Evolutionary conservation across 2,329 filamentous ascomycete genomes (phyloP).

Genomic region (Fusarium proliferatum): DNA sequence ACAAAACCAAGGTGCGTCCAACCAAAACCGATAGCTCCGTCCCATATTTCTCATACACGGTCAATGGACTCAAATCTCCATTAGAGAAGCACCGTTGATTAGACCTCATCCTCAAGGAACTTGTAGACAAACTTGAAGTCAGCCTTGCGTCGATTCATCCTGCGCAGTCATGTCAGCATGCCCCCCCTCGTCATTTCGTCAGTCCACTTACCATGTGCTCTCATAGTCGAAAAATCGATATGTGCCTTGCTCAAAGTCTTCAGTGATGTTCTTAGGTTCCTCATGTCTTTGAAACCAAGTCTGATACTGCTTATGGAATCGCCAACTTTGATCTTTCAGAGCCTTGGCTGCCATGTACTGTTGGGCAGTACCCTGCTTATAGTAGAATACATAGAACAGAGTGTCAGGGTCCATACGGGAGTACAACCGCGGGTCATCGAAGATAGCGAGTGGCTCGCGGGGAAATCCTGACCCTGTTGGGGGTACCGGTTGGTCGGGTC

Average conservation of each 20-base stretch:
- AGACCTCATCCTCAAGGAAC: conserved; percentile 94
- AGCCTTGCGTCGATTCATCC: conserved; percentile 98
- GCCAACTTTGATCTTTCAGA: conserved; percentile 98
- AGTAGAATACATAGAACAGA: conserved; percentile 99
- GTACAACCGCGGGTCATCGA: conserved; percentile 91
- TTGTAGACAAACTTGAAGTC: conserved; percentile 99
- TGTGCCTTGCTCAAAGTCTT: conserved; percentile 98
- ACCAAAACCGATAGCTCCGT: conserved; percentile 31
- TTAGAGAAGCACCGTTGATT: conserved; percentile 16
- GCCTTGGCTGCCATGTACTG: conserved; percentile 96
- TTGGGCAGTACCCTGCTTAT: conserved; percentile 94
- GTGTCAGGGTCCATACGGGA: conserved; percentile 93
- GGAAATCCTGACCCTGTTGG: conserved; percentile 85
- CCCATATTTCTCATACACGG: conserved; percentile 21
- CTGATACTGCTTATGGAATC: conserved; percentile 99
- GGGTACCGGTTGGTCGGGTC: conserved; percentile 82
- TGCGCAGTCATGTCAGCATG: conserved; percentile 53
- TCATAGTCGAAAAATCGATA: conserved; percentile 99
- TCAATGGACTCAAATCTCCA: conserved; percentile 1
- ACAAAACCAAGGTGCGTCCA: conserved; percentile 36
- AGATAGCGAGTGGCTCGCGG: conserved; percentile 89
- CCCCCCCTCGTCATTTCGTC: background rate
- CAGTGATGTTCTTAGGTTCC: conserved; percentile 97
- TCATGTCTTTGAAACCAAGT: conserved; percentile 99
- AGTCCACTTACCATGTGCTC: conserved; percentile 85